Evolutionary conservation across 306 rosid genomes (phyloP).

Genomic region (Abrus precatorius): DNA sequence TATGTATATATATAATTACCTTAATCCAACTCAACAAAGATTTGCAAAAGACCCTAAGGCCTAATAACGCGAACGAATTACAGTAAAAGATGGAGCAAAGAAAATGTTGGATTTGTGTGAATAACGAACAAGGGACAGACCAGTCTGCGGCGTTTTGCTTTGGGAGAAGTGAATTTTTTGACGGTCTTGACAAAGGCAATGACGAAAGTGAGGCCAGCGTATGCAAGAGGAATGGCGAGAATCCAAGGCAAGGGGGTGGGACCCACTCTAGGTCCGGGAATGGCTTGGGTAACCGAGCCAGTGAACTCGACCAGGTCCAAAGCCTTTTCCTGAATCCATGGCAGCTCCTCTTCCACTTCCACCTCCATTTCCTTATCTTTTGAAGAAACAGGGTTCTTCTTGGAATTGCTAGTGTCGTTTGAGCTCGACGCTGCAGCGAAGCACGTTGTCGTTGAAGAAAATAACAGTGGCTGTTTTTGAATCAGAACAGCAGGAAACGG

Average conservation of each 20-base stretch:
- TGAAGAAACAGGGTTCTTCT: not conserved
- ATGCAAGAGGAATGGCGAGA: constrained; percentile 85
- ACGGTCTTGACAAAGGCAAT: constrained; percentile 81
- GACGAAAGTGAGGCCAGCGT: constrained; percentile 75
- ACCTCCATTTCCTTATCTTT: constrained; percentile 57
- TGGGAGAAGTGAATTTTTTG: constrained; percentile 77
- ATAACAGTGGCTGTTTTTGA: not conserved
- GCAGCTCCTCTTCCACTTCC: constrained; percentile 87
- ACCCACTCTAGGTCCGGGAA: constrained; percentile 96
- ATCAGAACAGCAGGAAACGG: not conserved
- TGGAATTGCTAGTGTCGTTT: constrained; percentile 3
- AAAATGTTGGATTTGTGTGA: not conserved
- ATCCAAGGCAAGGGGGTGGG: constrained; percentile 90
- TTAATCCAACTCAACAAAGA: not conserved
- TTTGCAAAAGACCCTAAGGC: not conserved
- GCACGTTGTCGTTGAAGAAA: constrained; percentile 21
- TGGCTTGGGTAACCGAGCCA: constrained; percentile 87
- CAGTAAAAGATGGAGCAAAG: not conserved
- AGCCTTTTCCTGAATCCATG: constrained; percentile 97
- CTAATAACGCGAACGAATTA: not conserved
- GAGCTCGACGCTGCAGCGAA: constrained; percentile 19
- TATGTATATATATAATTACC: too few relatives aligned
- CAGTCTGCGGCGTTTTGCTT: constrained; percentile 81
- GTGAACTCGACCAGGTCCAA: constrained; percentile 93
- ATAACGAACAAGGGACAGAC: constrained; percentile 43